Evolutionary conservation across 176 grass and related monocot genomes (phyloP), one percentile per base, ranked within the genome.

Genomic region (Echinochloa phyllopogon): DNA sequence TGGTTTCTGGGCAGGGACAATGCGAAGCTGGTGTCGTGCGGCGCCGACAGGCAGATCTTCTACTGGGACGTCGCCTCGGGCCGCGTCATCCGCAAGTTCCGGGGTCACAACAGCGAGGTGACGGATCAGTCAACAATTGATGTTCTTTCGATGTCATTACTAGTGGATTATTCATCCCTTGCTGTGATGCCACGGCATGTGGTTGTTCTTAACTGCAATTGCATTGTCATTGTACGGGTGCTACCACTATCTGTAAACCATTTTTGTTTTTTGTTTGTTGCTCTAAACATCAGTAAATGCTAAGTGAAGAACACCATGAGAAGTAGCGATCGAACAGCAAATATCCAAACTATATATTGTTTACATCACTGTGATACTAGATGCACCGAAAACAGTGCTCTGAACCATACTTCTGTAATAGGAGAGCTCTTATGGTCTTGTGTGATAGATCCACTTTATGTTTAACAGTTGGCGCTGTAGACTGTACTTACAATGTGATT

Each of bases 21-120:
- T 49, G 82, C 91, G 45, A 98, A 94, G 87, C 87, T 98, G 76
- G 91, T 91, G 40, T 98, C 96, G 0, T 98, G 92, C 78, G 96
- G 96, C 5, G 96, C 87, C 13, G 96, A 98, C 64, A 86, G 87
- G 47, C 96, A 98, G 81, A 56, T 98, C 21, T 98, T 98, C 87
- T 98, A 98, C 56, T 98, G 96, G 96, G 96, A 98, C 40, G 96
- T 98, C 16, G 48, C 91, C 70, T 81, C 93, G 9, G 91, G 85
- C 62, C 91, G 89, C n/a, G 91, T 95, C 53, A 89, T 98, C 72
- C 93, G 96, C 59, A 98, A 98, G 79, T 95, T 98, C 60, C 91
- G 96, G 13, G 96, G 96, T 65, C 96, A 98, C 86, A 89, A 98
- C 64, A 98, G 93, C 65, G 96, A 98, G 93, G 95, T 98, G 76